These are phyloP conservation scores for Suillus tomentosus DNA, from an alignment of 768 basidiomycete species.

Conservation along the genomic window DNA sequence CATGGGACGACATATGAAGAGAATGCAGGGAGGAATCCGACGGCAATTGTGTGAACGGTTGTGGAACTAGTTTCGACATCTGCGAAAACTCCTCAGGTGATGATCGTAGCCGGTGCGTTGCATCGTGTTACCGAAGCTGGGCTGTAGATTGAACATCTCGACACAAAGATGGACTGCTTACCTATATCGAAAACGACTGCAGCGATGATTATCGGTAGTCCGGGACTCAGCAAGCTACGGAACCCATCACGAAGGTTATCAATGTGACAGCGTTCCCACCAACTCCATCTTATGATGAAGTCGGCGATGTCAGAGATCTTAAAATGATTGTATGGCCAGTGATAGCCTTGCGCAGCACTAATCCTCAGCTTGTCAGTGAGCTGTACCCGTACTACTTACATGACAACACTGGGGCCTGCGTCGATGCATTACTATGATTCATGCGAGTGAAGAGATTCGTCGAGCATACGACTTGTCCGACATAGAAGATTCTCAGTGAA, in stretches of 20 bases:
- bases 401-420: neutral
- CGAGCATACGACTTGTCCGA: neutral
- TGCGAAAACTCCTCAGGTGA: conserved; percentile 18
- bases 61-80: neutral
- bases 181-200: neutral
- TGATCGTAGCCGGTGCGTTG: conserved; percentile 36
- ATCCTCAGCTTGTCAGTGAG: neutral
- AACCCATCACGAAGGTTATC: neutral
- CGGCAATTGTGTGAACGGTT: neutral
- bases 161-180: neutral
- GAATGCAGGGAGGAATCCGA: too few species aligned
- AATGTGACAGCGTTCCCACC: neutral
- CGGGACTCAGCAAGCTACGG: neutral
- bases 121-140: conserved; percentile 38
- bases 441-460: neutral
- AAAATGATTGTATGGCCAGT: neutral
- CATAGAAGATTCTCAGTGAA: neutral
- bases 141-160: neutral
- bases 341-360: neutral
- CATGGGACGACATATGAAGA: neutral
- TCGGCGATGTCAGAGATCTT: neutral
- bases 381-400: neutral
- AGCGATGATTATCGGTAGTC: neutral
- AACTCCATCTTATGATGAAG: neutral
- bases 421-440: neutral